phyloP scores from a whole-genome alignment of 306 rosid genomes.

The Cicer pinnatifidum region DNA sequence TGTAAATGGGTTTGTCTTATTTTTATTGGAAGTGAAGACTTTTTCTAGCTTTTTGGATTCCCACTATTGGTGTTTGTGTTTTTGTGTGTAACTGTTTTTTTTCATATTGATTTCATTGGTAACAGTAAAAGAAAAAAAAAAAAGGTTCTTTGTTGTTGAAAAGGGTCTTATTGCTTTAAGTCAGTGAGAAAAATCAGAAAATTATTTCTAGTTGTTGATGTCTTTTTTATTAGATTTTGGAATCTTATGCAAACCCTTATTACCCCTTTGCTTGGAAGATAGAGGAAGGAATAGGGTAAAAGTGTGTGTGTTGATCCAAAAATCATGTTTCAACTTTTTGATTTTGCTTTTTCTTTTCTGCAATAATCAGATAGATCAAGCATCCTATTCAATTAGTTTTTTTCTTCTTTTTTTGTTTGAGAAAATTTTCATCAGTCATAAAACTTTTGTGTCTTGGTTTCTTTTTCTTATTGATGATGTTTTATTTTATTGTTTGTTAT shows the following conservation, averaged over 20 bases:
- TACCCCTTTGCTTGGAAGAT: constrained; percentile 48
- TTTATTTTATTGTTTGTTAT: not conserved
- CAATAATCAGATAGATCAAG: constrained; percentile 44
- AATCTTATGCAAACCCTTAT: constrained; percentile 48
- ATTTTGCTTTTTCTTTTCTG: constrained; percentile 36
- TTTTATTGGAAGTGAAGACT: constrained; percentile 41
- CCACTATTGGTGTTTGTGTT: constrained; percentile 43
- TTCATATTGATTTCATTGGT: constrained; percentile 40
- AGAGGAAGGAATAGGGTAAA: constrained; percentile 48
- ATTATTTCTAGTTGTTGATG: constrained; percentile 24
- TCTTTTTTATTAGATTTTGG: constrained; percentile 41
- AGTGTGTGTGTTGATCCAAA: constrained; percentile 40
- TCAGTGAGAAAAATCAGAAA: constrained; percentile 38
- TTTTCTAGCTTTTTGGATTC: constrained; percentile 51
- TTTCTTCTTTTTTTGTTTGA: not conserved
- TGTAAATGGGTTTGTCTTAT: constrained; percentile 29
- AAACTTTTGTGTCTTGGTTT: constrained; percentile 22
- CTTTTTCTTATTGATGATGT: constrained; percentile 30
- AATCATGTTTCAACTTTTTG: constrained; percentile 36
- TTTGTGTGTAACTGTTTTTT: constrained; percentile 33
- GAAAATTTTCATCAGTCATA: no score
- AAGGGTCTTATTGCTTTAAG: constrained; percentile 55
- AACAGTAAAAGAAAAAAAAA: constrained; percentile 47
- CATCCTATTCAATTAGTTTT: constrained; percentile 29
- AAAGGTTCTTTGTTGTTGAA: constrained; percentile 48